Evolutionary conservation across 306 rosid genomes (phyloP).

Genomic region (Echinosophora koreensis): DNA sequence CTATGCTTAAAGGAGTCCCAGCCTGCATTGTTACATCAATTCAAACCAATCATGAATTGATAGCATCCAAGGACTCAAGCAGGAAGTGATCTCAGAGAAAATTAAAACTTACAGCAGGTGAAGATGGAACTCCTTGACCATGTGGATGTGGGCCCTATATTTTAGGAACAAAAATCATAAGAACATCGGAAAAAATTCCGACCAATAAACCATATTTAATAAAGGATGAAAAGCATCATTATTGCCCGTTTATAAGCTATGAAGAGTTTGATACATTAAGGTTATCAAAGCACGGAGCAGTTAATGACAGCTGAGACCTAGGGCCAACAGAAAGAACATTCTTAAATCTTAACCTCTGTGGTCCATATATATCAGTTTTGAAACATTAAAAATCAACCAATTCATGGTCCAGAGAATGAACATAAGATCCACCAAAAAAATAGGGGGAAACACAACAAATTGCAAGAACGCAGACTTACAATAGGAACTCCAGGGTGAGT

Average conservation of each 20-base stretch:
- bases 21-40: slow-evolving; percentile 61
- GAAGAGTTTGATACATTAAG: slow-evolving; percentile 21
- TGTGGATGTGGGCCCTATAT: slow-evolving; percentile 71
- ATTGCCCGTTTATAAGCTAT: slow-evolving; percentile 3
- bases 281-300: slow-evolving; percentile 17
- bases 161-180: slow-evolving; percentile 36
- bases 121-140: slow-evolving; percentile 75
- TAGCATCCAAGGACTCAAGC: slow-evolving; percentile 8
- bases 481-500: slow-evolving; percentile 80
- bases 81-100: slow-evolving; percentile 29
- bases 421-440: slow-evolving; percentile 21
- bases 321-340: slow-evolving; percentile 20
- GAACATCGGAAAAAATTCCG: slow-evolving; percentile 12
- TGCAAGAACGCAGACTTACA: slow-evolving; percentile 60
- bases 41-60: slow-evolving; percentile 35
- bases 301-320: background rate
- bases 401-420: slow-evolving; percentile 30
- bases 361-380: slow-evolving; percentile 8
- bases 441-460: background rate
- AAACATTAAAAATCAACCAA: slow-evolving; percentile 8
- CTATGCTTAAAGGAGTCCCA: slow-evolving; percentile 65
- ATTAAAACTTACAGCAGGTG: slow-evolving; percentile 73
- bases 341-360: background rate
- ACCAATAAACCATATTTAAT: slow-evolving; percentile 7
- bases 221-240: slow-evolving; percentile 7